A percentile compares a stretch with the other conserved stretches of the same genome.
Conservation (phyloP, 75 land plant genomes). For the Ceratopteris richardii region DNA sequence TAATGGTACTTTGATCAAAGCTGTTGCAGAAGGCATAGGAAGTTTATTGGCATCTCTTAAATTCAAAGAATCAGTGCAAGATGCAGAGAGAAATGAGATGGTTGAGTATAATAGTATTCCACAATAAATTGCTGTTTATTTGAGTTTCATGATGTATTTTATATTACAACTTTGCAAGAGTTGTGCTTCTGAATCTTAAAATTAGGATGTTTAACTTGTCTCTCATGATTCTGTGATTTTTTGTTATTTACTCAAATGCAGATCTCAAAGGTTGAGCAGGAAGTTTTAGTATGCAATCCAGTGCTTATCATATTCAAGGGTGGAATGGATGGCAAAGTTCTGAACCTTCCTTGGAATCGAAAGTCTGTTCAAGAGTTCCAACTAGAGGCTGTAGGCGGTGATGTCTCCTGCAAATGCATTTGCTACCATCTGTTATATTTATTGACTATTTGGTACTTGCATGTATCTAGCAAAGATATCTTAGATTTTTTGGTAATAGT, state of each 20-base stretch:
- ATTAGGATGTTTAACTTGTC: too few species aligned
- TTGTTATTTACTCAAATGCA: conserved; percentile 12
- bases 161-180: too few species aligned
- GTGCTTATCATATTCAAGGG: conserved; percentile 36
- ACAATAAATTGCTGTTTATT: not conserved
- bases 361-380: conserved; percentile 53
- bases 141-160: not conserved
- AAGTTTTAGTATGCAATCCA: conserved; percentile 55
- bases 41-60: conserved; percentile 42
- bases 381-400: conserved; percentile 72
- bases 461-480: not conserved
- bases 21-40: conserved; percentile 55
- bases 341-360: conserved; percentile 81
- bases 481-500: too few species aligned
- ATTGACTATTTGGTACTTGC: not conserved
- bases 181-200: too few species aligned
- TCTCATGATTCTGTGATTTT: too few species aligned
- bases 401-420: not conserved
- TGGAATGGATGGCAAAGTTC: conserved; percentile 2
- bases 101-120: not conserved
- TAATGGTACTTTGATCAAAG: conserved; percentile 51
- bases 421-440: too few species aligned
- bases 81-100: not conserved
- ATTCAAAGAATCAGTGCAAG: conserved; percentile 4
- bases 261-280: conserved; percentile 70